Percentiles rank a stretch among this genome's conserved stretches.
These are phyloP conservation scores for Fistulifera solaris DNA, from an alignment of 108 stramenopile species.

Conservation along the genomic window DNA sequence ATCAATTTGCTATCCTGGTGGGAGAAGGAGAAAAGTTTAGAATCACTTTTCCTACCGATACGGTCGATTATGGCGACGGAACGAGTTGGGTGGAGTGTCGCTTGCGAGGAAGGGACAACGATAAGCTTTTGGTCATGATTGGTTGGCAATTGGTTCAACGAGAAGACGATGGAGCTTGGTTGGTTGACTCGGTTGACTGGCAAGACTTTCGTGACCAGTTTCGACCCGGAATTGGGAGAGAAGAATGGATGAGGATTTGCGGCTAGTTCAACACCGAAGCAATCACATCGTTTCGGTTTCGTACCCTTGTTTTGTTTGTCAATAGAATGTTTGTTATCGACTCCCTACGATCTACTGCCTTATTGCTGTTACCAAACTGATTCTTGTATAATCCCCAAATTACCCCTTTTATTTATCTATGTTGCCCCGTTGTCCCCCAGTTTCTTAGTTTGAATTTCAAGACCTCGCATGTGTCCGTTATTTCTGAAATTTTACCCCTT, in stretches of 20 bases:
- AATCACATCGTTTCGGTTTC: too few relatives aligned
- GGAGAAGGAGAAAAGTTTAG: conserved; percentile 23
- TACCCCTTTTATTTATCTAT: too few relatives aligned
- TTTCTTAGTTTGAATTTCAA: too few relatives aligned
- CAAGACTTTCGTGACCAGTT: conserved; percentile 70
- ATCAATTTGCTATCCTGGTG: conserved; percentile 72
- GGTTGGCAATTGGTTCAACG: conserved; percentile 48
- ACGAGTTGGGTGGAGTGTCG: conserved; percentile 60
- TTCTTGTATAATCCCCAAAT: too few relatives aligned
- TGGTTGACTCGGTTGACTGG: conserved; percentile 68
- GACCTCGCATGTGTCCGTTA: too few relatives aligned
- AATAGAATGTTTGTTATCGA: too few relatives aligned
- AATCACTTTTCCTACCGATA: conserved; percentile 42
- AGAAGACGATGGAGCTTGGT: conserved; percentile 42
- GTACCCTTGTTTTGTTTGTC: too few relatives aligned
- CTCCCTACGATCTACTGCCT: too few relatives aligned
- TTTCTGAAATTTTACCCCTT: too few relatives aligned
- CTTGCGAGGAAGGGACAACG: conserved; percentile 26
- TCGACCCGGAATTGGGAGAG: conserved; percentile 67
- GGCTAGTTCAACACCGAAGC: too few relatives aligned
- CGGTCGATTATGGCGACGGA: conserved; percentile 56
- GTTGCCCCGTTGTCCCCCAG: too few relatives aligned
- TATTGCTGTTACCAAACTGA: too few relatives aligned
- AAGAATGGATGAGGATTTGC: conserved; percentile 47
- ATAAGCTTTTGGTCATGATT: conserved; percentile 40